Evolutionary conservation across 2,329 filamentous ascomycete species (phyloP).

Genomic region (Trichoderma gracile): DNA sequence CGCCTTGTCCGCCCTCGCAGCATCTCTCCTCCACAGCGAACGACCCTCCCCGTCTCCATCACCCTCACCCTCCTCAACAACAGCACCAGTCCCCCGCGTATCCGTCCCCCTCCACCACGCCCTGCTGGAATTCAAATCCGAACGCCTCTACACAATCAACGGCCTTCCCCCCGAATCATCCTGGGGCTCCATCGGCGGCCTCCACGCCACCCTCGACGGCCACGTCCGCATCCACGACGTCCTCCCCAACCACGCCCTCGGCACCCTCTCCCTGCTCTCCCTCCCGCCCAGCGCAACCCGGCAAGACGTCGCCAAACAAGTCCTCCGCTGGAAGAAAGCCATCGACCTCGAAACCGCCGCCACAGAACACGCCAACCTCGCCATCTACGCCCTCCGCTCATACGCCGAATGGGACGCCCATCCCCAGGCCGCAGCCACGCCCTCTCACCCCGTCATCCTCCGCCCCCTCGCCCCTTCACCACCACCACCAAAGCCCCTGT

Average conservation of each 20-base stretch:
- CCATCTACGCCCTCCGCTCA: conserved; percentile 52
- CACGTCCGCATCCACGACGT: conserved; percentile 57
- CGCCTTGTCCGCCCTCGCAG: conserved; percentile 51
- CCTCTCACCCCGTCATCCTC: conserved; percentile 49
- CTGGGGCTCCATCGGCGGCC: conserved; percentile 51
- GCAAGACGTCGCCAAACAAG: conserved; percentile 42
- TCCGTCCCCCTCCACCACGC: conserved; percentile 50
- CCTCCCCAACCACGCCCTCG: conserved; percentile 52
- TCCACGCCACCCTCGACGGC: conserved; percentile 53
- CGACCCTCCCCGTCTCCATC: conserved; percentile 28
- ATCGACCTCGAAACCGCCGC: conserved; percentile 52
- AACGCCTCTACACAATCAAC: conserved; percentile 49
- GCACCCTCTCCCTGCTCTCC: conserved; percentile 47
- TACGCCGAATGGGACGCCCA: conserved; percentile 53
- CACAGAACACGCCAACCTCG: conserved; percentile 41
- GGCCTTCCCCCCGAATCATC: conserved; percentile 37
- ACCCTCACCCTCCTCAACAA: background rate
- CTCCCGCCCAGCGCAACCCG: conserved; percentile 38
- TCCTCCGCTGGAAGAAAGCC: conserved; percentile 45
- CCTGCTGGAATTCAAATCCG: conserved; percentile 54
- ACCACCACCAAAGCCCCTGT: background rate
- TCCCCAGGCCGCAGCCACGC: conserved; percentile 48
- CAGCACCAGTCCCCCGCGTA: conserved; percentile 39
- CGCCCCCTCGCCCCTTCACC: conserved; percentile 34
- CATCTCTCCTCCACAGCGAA: conserved; percentile 47